Evolutionary conservation across 177 flowering plant genomes (phyloP).

Genomic region (Tripterygium wilfordii): DNA sequence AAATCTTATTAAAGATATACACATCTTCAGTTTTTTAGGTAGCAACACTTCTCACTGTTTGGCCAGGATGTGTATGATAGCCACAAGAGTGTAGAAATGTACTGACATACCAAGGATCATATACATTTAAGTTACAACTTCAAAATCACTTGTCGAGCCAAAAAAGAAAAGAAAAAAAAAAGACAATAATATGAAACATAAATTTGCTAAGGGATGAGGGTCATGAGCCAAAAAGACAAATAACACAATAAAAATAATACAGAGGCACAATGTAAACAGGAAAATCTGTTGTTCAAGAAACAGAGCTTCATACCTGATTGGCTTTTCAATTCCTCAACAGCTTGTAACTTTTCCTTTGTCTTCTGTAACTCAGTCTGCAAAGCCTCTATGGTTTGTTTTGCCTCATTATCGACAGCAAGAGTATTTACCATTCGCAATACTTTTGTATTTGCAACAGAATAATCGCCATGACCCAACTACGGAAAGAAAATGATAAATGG

Average conservation of each 20-base stretch:
- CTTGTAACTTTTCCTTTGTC: conserved; percentile 80
- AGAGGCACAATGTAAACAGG: neutral
- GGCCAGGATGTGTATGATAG: too few relatives aligned
- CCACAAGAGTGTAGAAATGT: too few relatives aligned
- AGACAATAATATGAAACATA: too few relatives aligned
- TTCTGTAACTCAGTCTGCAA: conserved; percentile 74
- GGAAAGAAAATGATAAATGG: conserved; percentile 4
- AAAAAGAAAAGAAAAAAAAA: too few relatives aligned
- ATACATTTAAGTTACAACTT: too few relatives aligned
- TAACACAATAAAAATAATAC: neutral
- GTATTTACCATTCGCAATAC: conserved; percentile 96
- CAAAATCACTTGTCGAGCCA: too few relatives aligned
- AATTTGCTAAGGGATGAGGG: too few relatives aligned
- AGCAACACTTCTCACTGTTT: too few relatives aligned
- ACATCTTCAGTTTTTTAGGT: too few relatives aligned
- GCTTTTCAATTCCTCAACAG: conserved; percentile 86
- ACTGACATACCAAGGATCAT: too few relatives aligned
- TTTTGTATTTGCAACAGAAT: conserved; percentile 84
- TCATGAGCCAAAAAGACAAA: too few relatives aligned
- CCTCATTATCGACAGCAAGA: conserved; percentile 85
- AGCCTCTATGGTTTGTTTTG: conserved; percentile 88
- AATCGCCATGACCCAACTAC: conserved; percentile 98
- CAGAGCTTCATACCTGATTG: conserved; percentile 54
- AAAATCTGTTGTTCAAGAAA: neutral
- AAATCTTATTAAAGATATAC: too few relatives aligned